Percentiles rank a stretch among this genome's conserved stretches.
These are phyloP conservation scores for Fusarium sp. DNA, from an alignment of 2,329 filamentous ascomycete genomes.

Conservation along the genomic window DNA sequence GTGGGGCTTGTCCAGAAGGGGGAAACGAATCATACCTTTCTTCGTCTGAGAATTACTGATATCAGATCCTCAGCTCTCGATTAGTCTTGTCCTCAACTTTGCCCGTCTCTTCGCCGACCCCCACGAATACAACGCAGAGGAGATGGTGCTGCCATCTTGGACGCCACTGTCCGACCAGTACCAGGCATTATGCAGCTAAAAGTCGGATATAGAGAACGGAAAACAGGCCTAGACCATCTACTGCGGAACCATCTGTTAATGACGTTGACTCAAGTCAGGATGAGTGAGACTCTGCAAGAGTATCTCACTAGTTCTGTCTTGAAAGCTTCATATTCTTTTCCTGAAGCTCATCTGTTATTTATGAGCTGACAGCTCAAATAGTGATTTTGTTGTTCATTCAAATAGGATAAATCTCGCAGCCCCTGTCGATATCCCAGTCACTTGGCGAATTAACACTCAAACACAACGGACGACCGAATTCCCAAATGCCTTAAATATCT, in stretches of 20 bases:
- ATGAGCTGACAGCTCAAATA: rapidly evolving
- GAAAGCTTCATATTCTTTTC: rapidly evolving
- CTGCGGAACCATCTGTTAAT: background rate
- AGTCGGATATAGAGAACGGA: background rate
- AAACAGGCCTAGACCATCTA: background rate
- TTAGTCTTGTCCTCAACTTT: background rate
- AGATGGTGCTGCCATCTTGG: background rate
- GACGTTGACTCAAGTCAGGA: background rate
- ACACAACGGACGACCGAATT: too few relatives aligned
- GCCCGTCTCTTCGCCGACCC: background rate
- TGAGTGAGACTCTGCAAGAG: background rate
- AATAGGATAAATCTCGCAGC: background rate
- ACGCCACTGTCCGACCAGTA: background rate
- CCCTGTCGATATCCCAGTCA: rapidly evolving
- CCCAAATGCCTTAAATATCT: too few relatives aligned
- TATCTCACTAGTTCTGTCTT: too few relatives aligned
- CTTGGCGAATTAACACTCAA: background rate
- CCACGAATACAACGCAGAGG: background rate
- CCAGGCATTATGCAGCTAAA: background rate
- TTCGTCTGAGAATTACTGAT: background rate
- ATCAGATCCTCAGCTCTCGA: background rate
- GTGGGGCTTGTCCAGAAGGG: background rate
- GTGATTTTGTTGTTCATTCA: background rate
- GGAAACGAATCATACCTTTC: background rate
- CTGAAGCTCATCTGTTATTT: rapidly evolving